Base-by-base conservation (phyloP, 768 basidiomycete genomes). In the Dictyophora rubrovolvata region DNA sequence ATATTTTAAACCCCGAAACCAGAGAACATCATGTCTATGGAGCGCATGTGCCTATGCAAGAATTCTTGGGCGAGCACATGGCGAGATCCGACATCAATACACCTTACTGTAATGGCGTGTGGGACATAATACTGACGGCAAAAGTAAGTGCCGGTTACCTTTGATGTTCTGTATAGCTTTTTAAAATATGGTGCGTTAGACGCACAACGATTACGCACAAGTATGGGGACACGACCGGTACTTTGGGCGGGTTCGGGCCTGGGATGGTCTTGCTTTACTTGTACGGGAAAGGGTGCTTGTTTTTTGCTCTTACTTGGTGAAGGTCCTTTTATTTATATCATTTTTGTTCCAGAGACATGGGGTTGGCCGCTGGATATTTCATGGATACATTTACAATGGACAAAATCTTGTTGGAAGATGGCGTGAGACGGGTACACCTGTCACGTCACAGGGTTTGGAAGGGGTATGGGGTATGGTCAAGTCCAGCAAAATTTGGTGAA, bases 381-480 rank as follows among this genome's bases (percentile, higher is more conserved):
- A 82, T 35, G 88, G 88, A 6, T 89, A 88, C 66, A 62, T 90
- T 51, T 77, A 84, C 7, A 85, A 81, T 0, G 79, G 78, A 8
- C 70, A 78, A 59, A 86, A 78, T 59, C 79, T 89, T 61, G 85
- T 86, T 16, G 88, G 88, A 6, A 83, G 82, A 59, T 89, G 87
- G 88, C 75, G 87, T 33, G 69, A 69, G 50, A 77, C 76, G 36
- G 68, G 66, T 55, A 73, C 66, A 59, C 78, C 79, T 46, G 72
- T 74, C 4, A 67, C 74, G 5, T 64, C 71, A 14, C 83, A 83
- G 0, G 74, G 75, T 10, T 81, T 79, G 69, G 87, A 89, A 67
- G 79, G 82, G 33, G 75, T 86, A 6, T 86, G 57, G 57, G 42
- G 42, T 42, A 42, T 42, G 42, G 42, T 42, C n/a, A 42, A 42